Evolutionary conservation across 371 early-diverging fungal genomes (phyloP).

Genomic region (Mycotypha africana): DNA sequence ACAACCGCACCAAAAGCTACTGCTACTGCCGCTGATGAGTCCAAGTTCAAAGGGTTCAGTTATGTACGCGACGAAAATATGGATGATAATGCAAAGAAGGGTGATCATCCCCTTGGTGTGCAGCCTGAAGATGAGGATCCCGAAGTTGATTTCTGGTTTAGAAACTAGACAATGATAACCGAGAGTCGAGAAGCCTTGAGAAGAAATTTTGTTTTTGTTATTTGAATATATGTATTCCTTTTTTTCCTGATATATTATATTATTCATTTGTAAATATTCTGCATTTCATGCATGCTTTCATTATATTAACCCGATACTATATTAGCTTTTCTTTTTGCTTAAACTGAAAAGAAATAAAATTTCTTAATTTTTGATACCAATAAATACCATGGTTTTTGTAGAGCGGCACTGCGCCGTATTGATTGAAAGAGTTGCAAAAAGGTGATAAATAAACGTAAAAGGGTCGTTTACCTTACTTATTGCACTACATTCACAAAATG

Average conservation of each 20-base stretch:
- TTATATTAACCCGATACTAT: neutral
- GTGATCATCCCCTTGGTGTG: constrained; percentile 3
- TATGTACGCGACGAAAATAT: constrained; percentile 20
- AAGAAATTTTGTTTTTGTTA: too few relatives aligned
- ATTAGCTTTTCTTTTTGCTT: neutral
- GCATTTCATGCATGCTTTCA: neutral
- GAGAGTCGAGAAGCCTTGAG: too few relatives aligned
- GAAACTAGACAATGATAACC: constrained; percentile 6
- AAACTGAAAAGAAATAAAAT: neutral
- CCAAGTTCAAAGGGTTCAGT: constrained; percentile 32
- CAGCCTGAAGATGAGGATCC: constrained; percentile 14
- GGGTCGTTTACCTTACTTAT: too few relatives aligned
- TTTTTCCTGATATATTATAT: too few relatives aligned
- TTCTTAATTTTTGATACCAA: neutral
- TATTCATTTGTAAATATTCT: too few relatives aligned
- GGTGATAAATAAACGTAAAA: too few relatives aligned
- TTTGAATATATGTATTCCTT: too few relatives aligned
- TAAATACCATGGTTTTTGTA: too few relatives aligned
- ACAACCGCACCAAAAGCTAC: neutral
- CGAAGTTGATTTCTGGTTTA: constrained; percentile 14
- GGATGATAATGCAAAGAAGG: neutral
- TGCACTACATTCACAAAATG: too few relatives aligned
- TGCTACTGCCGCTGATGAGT: constrained; percentile 18
- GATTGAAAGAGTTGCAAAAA: too few relatives aligned
- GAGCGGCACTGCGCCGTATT: too few relatives aligned